Evolutionary conservation across 202 grass and related monocot genomes (phyloP), one percentile per base, ranked within the genome.

Genomic region (Sporobolus alterniflorus): DNA sequence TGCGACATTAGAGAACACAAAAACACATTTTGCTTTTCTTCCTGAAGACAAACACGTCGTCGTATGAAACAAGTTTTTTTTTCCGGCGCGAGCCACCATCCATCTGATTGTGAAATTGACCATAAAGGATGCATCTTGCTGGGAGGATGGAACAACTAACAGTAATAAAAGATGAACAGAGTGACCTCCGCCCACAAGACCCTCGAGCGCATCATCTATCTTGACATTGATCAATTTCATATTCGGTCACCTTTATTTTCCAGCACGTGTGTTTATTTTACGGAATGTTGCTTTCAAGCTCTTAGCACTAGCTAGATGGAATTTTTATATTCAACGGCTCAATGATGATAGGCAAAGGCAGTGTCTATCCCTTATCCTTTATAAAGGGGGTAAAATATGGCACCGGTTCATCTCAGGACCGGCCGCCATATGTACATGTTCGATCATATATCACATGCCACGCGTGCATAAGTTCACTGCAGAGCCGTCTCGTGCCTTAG

Each of bases 251-350:
- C 65, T n/a, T 44, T 61, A 71, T 28, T 69, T 87, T 75, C 0
- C 4, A 56, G 68, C 88, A 90, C 88, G 88, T 90, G 88, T 90
- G 84, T 33, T 74, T 60, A 44, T 74, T 75, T 64, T 64, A 46
- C 42, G 36, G 56, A 52, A 42, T 17, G 79, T 90, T 79, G 79
- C 84, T 90, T 79, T 90, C 88, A 83, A 63, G 44, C 28, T 18
- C 74, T 72, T 41, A 63, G 71, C 88, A 86, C 74, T 69, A 56
- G 72, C 74, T 59, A 55, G 5, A 20, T 74, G 67, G 6, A 79
- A 39, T n/a, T 56, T 83, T 75, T 70, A 31, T 69, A 79, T 79
- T 81, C 79, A 86, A 74, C 68, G 14, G 68, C 60, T 56, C 74
- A 79, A 87, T 86, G 15, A 87, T 90, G 84, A 83, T 82, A 20